phyloP scores from a whole-genome alignment of 2,329 filamentous ascomycete genomes.

The Curvularia verruculosa region DNA sequence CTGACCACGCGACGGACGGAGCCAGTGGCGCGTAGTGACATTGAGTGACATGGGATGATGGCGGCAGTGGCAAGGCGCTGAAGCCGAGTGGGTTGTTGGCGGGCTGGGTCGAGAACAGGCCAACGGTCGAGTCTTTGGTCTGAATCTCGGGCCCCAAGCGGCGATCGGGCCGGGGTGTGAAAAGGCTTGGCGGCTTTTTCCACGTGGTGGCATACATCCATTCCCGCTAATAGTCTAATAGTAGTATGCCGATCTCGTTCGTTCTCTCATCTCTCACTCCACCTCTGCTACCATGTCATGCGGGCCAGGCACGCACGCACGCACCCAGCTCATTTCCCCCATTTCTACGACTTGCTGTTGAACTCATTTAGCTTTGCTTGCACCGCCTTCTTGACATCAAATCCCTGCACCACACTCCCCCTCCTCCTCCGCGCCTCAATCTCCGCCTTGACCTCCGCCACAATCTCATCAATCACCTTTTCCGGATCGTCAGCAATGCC shows the following conservation, averaged over 20 bases:
- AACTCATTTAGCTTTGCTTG: slow-evolving; percentile 47
- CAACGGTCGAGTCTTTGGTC: too few relatives aligned
- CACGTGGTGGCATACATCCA: background rate
- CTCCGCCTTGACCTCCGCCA: slow-evolving; percentile 75
- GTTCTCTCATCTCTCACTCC: too few relatives aligned
- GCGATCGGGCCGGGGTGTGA: background rate
- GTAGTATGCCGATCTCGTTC: too few relatives aligned
- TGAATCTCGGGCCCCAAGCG: background rate
- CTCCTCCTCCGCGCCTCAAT: slow-evolving; percentile 65
- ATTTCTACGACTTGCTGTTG: slow-evolving; percentile 25
- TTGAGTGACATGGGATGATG: background rate
- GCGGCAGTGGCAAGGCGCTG: too few relatives aligned
- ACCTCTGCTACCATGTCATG: too few relatives aligned
- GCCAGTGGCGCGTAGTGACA: background rate
- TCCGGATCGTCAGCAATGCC: slow-evolving; percentile 80
- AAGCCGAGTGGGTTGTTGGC: too few relatives aligned
- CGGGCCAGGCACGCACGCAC: too few relatives aligned
- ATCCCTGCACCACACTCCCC: slow-evolving; percentile 46
- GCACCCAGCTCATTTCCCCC: background rate
- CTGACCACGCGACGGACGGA: too few relatives aligned
- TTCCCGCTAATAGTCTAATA: background rate
- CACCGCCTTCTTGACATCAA: slow-evolving; percentile 46
- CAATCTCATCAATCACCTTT: slow-evolving; percentile 76
- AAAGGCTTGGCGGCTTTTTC: background rate
- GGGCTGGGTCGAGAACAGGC: too few relatives aligned